Conservation (phyloP, 345 rosid genomes). For the Cardamine chenopodiifolia region DNA sequence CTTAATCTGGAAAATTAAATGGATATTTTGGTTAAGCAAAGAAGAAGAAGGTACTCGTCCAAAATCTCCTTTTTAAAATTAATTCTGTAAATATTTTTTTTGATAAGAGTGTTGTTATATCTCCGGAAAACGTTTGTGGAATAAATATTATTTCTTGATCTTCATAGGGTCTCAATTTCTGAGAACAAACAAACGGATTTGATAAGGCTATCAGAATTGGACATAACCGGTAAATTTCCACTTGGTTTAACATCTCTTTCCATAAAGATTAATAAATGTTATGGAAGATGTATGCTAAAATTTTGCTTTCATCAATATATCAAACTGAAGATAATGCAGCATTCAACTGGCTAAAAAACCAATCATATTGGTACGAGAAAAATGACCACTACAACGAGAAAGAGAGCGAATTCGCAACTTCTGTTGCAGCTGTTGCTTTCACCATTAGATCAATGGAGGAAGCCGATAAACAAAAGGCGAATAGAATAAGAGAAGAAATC, state of each 20-base stretch:
- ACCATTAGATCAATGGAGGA: slow-evolving; percentile 52
- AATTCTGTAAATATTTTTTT: not conserved
- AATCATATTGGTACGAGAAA: slow-evolving; percentile 46
- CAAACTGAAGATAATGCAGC: slow-evolving; percentile 43
- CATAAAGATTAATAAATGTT: not conserved
- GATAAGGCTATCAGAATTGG: slow-evolving; percentile 23
- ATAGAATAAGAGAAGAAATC: slow-evolving; percentile 48
- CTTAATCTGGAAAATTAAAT: not conserved
- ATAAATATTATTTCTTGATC: not conserved
- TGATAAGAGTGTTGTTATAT: not conserved
- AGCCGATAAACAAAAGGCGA: slow-evolving; percentile 34
- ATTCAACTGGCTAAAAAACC: slow-evolving; percentile 49
- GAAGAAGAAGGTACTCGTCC: slow-evolving; percentile 30
- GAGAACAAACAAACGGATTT: slow-evolving; percentile 29
- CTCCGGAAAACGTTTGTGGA: not conserved
- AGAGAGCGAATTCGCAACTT: slow-evolving; percentile 52
- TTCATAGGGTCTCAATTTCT: slow-evolving; percentile 33
- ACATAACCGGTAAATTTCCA: slow-evolving; percentile 17
- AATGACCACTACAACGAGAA: slow-evolving; percentile 34
- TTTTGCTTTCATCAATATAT: not conserved
- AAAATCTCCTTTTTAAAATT: not conserved
- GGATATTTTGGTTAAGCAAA: slow-evolving; percentile 35
- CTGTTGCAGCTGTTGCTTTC: slow-evolving; percentile 67
- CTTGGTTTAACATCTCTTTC: not conserved
- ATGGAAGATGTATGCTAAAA: not conserved